Evolutionary conservation across 2,329 filamentous ascomycete species (phyloP).

Genomic region (Exophiala sp.): DNA sequence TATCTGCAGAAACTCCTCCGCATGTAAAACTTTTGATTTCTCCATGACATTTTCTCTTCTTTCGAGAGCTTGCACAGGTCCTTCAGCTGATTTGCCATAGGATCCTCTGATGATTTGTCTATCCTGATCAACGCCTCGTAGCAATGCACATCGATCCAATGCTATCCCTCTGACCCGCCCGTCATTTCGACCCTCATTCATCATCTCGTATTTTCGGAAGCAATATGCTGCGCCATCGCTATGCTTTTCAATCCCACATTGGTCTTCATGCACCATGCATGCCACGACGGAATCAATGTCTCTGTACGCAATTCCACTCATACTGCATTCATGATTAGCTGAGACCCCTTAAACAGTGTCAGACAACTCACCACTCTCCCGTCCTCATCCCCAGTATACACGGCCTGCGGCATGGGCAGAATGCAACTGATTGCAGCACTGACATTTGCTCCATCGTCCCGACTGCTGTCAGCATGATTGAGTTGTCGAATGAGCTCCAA

Average conservation of each 20-base stretch:
- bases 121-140: too few relatives aligned
- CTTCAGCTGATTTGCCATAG: too few relatives aligned
- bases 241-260: not conserved
- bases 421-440: conserved; percentile 78
- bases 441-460: conserved; percentile 56
- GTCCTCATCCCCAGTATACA: conserved; percentile 93
- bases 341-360: not conserved
- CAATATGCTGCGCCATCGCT: not conserved
- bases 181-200: not conserved
- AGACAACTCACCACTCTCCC: conserved; percentile 74
- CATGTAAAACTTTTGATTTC: too few relatives aligned
- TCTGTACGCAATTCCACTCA: conserved; percentile 57
- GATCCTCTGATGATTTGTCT: too few relatives aligned
- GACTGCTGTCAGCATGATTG: conserved; percentile 70
- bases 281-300: conserved; percentile 34
- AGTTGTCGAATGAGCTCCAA: conserved; percentile 76
- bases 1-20: too few relatives aligned
- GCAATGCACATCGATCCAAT: too few relatives aligned
- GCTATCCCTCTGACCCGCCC: not conserved
- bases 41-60: too few relatives aligned
- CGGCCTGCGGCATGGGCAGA: conserved; percentile 71
- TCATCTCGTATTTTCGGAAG: not conserved
- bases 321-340: conserved; percentile 40
- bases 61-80: too few relatives aligned
- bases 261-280: not conserved